A percentile compares a stretch with the other conserved stretches of the same genome.
phyloP scores from a whole-genome alignment of 2,329 filamentous ascomycete species.

The Anthostomella pinea region DNA sequence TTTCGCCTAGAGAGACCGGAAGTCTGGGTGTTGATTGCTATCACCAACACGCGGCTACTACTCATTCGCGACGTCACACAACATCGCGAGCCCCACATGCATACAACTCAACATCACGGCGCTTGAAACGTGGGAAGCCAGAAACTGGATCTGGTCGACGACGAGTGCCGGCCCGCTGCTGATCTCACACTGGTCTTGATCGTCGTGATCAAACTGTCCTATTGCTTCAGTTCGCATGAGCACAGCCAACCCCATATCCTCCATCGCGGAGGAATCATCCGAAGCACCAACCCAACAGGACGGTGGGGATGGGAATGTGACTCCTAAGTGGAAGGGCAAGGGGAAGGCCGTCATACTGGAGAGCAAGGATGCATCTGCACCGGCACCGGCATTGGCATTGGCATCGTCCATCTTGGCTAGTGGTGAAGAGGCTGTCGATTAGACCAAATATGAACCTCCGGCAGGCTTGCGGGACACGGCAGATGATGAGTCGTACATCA shows the following conservation, averaged over 20 bases:
- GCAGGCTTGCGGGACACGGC: constrained; percentile 37
- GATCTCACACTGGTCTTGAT: too few species aligned
- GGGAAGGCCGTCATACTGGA: constrained; percentile 15
- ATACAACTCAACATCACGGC: too few species aligned
- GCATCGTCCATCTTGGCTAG: too few species aligned
- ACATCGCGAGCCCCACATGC: too few species aligned
- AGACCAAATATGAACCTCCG: constrained; percentile 48
- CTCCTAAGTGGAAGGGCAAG: constrained; percentile 22
- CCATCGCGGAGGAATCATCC: constrained; percentile 13
- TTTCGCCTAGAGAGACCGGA: too few species aligned
- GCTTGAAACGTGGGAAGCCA: too few species aligned
- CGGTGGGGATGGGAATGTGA: constrained; percentile 7
- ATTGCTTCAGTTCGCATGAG: background rate
- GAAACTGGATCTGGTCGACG: too few species aligned
- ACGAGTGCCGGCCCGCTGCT: too few species aligned
- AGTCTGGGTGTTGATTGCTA: too few species aligned
- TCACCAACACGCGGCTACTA: too few species aligned
- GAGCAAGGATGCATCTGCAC: background rate
- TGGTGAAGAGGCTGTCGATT: constrained; percentile 37
- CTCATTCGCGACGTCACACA: too few species aligned
- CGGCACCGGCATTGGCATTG: constrained; percentile 5
- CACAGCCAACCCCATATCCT: constrained; percentile 6
- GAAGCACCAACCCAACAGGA: constrained; percentile 5
- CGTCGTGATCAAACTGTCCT: too few species aligned
- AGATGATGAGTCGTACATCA: constrained; percentile 38